phyloP scores from a whole-genome alignment of 305 asterid genomes.

The Andrographis paniculata region DNA sequence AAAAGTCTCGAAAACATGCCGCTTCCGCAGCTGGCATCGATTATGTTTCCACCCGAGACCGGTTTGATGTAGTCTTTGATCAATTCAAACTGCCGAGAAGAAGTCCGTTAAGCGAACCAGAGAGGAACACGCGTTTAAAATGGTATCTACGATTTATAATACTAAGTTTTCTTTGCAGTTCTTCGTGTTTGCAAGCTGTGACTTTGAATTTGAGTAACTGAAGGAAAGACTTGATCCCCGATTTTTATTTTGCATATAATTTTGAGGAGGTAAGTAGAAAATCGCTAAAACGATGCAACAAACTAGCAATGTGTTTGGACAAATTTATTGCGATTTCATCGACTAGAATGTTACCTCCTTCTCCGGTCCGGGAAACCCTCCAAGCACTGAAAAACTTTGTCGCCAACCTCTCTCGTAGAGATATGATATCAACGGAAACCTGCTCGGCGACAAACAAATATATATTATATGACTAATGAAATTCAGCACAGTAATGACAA shows the following conservation, averaged over 20 bases:
- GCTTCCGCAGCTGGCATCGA: constrained; percentile 91
- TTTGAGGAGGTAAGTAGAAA: no score
- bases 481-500: no score
- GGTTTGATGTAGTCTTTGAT: constrained; percentile 60
- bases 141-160: no score
- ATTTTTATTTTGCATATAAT: no score
- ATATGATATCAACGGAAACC: constrained; percentile 62
- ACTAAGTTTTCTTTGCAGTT: no score
- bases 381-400: constrained; percentile 56
- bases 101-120: not conserved
- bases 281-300: no score
- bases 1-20: constrained; percentile 73
- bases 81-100: constrained; percentile 51
- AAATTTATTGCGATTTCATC: not conserved
- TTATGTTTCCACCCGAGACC: constrained; percentile 64
- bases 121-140: no score
- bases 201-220: no score
- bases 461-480: not conserved
- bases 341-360: constrained; percentile 45
- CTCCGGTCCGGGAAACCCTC: constrained; percentile 90
- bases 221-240: no score
- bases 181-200: no score
- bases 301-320: no score
- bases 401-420: constrained; percentile 93
- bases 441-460: constrained; percentile 14